Conservation (phyloP, 2,329 filamentous ascomycete species). For the Lachnellula cervina region DNA sequence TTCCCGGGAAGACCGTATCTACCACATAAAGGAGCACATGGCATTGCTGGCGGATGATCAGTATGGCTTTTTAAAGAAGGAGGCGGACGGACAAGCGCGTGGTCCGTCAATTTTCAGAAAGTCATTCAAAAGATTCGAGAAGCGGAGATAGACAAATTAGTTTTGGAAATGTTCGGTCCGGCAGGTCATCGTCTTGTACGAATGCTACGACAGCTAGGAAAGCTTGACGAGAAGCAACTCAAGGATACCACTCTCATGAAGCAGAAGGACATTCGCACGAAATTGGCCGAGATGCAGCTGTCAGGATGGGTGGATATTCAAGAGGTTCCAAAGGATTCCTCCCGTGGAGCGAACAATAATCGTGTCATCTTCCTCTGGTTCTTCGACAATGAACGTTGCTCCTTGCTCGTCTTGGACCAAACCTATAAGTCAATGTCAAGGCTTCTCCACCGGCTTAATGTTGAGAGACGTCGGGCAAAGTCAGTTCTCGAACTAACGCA, state of each 20-base stretch:
- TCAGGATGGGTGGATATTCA: slow-evolving; percentile 86
- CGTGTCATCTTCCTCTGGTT: slow-evolving; percentile 90
- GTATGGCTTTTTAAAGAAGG: slow-evolving; percentile 63
- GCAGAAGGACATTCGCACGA: slow-evolving; percentile 77
- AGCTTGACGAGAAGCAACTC: slow-evolving; percentile 89
- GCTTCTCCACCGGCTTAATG: slow-evolving; percentile 72
- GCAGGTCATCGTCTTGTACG: slow-evolving; percentile 77
- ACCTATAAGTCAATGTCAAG: slow-evolving; percentile 88
- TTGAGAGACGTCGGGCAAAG: slow-evolving; percentile 67
- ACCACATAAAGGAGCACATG: slow-evolving; percentile 68
- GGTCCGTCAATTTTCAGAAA: slow-evolving; percentile 77
- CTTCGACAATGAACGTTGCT: slow-evolving; percentile 72
- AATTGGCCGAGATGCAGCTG: slow-evolving; percentile 81
- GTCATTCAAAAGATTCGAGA: slow-evolving; percentile 68
- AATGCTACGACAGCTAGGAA: slow-evolving; percentile 80
- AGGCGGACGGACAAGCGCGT: slow-evolving; percentile 61
- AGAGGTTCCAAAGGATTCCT: slow-evolving; percentile 86
- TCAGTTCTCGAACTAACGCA: slow-evolving; percentile 76
- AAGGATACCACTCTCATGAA: slow-evolving; percentile 77
- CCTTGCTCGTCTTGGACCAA: slow-evolving; percentile 68
- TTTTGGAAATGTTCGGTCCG: slow-evolving; percentile 71
- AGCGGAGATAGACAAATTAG: slow-evolving; percentile 73
- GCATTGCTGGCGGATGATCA: slow-evolving; percentile 65
- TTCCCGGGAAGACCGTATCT: slow-evolving; percentile 40
- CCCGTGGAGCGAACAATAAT: slow-evolving; percentile 62